These are phyloP conservation scores for Cryptococcus sp. DNA, from an alignment of 1,284 basidiomycete genomes.

Conservation along the genomic window DNA sequence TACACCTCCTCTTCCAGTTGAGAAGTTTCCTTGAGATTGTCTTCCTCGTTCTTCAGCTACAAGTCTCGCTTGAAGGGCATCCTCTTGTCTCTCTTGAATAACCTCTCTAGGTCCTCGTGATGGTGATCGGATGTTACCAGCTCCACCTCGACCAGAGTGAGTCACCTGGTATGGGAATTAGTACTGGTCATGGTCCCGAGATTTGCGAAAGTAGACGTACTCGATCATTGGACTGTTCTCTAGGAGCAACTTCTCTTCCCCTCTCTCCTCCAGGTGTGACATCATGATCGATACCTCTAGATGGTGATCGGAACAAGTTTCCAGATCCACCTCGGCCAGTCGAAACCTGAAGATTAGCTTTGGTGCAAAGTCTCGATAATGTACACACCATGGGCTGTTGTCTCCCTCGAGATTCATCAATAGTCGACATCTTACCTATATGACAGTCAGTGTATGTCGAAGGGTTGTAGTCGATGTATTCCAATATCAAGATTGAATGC, in stretches of 20 bases:
- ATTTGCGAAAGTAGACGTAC: conserved; percentile 16
- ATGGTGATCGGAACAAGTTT: conserved; percentile 42
- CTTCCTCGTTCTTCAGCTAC: conserved; percentile 43
- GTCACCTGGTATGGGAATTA: conserved; percentile 22
- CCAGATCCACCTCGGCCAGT: conserved; percentile 47
- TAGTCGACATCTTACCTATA: conserved; percentile 24
- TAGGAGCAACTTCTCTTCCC: conserved; percentile 34
- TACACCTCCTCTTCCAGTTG: conserved; percentile 45
- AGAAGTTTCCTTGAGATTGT: conserved; percentile 37
- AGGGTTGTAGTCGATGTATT: too few species aligned
- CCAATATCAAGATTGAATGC: too few species aligned
- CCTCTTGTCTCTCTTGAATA: conserved; percentile 35
- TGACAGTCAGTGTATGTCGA: not conserved
- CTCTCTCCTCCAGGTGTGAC: conserved; percentile 33
- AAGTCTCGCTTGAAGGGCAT: conserved; percentile 38
- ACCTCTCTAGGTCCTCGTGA: conserved; percentile 32
- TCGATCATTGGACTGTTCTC: conserved; percentile 25
- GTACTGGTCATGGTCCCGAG: not conserved
- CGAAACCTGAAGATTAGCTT: conserved; percentile 27
- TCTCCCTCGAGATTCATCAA: conserved; percentile 24
- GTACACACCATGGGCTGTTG: conserved; percentile 27
- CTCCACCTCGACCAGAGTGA: conserved; percentile 46
- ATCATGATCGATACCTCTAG: conserved; percentile 32
- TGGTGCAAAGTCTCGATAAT: not conserved
- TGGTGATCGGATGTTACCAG: conserved; percentile 44